Conservation (phyloP, 73 alveolate genomes). For the Paramecium biaurelia region DNA sequence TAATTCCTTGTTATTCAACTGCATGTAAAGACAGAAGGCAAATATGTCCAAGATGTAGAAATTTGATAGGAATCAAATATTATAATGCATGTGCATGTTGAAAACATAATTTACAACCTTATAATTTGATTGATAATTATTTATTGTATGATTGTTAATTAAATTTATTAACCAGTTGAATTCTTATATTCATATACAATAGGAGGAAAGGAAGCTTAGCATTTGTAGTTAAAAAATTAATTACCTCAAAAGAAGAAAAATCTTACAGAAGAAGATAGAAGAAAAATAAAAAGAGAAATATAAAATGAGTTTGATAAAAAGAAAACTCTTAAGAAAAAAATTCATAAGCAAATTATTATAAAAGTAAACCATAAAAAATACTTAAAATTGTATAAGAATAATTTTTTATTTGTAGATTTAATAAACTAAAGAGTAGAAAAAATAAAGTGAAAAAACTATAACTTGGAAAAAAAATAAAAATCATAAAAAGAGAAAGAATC, state of each 20-base stretch:
- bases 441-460: neutral
- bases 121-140: neutral
- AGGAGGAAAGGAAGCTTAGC: neutral
- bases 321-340: neutral
- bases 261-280: conserved; percentile 9
- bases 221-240: neutral
- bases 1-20: neutral
- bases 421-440: neutral
- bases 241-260: neutral
- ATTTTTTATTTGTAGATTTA: neutral
- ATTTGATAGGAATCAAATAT: neutral
- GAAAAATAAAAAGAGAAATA: neutral
- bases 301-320: neutral
- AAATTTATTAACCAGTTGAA: conserved; percentile 46
- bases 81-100: neutral
- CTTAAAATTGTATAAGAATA: neutral
- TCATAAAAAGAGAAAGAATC: neutral
- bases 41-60: neutral
- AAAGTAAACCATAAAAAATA: neutral
- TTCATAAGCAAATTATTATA: neutral
- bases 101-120: neutral
- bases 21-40: neutral
- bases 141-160: conserved; percentile 18
- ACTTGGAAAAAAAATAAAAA: neutral
- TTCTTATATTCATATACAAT: conserved; percentile 12